These are phyloP conservation scores for Phytopythium chamaehyphon DNA, from an alignment of 352 stramenopile genomes.

Conservation along the genomic window DNA sequence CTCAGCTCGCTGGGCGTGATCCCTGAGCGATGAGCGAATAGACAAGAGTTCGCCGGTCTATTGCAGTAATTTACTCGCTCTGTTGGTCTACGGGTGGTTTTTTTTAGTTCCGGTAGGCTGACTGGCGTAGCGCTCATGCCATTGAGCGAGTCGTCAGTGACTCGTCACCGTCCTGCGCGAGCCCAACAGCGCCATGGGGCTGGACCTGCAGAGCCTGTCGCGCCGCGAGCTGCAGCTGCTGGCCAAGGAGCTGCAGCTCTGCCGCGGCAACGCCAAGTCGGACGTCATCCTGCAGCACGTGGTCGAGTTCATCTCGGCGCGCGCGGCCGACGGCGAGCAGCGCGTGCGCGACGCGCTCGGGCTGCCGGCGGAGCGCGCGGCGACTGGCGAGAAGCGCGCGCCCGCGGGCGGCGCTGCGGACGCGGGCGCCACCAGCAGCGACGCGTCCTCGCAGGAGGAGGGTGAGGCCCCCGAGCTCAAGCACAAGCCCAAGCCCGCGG, in stretches of 20 bases:
- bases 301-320: slow-evolving; percentile 32
- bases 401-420: slow-evolving; percentile 4
- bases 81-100: too few species aligned
- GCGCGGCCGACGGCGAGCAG: slow-evolving; percentile 34
- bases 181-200: not conserved
- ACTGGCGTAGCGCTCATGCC: not conserved
- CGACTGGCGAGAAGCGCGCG: slow-evolving; percentile 2
- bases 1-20: slow-evolving; percentile 4
- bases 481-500: not conserved
- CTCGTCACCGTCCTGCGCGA: too few species aligned
- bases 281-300: slow-evolving; percentile 55
- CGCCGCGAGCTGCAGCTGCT: slow-evolving; percentile 62
- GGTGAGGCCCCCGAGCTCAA: slow-evolving; percentile 11
- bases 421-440: slow-evolving; percentile 6
- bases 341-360: slow-evolving; percentile 16
- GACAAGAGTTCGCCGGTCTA: not conserved
- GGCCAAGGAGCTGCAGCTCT: slow-evolving; percentile 60
- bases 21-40: slow-evolving; percentile 2
- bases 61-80: too few species aligned
- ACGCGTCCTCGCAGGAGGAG: slow-evolving; percentile 8
- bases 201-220: slow-evolving; percentile 38
- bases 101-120: too few species aligned
- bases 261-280: slow-evolving; percentile 61
- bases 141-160: too few species aligned
- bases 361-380: not conserved